Evolutionary conservation across 495 filamentous ascomycete genomes (phyloP), one percentile per base, ranked within the genome.

Genomic region (Bryoglossum gracile): DNA sequence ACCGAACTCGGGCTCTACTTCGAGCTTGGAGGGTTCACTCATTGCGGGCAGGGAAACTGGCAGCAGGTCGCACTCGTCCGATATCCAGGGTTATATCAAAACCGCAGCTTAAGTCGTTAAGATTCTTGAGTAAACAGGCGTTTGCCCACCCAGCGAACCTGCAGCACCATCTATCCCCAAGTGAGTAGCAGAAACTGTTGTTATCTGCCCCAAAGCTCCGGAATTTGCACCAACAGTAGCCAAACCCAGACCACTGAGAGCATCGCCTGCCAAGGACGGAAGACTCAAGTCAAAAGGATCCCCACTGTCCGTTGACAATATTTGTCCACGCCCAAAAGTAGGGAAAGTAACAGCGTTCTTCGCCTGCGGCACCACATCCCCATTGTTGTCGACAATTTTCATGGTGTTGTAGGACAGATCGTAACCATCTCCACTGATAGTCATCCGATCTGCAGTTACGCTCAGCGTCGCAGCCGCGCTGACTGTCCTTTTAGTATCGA

Each of bases 281-380:
- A 75, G 73, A 1, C 60, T 66, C 47, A 70, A 64, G 32, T 73
- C 70, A 0, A 66, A 60, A 0, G 70, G 66, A 37, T 75, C 62
- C 0, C 72, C 72, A 45, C 73, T 75, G 37, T 75, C 70, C 0
- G 72, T 75, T 1, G 69, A 53, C 14, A 73, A 54, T 8, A 75
- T 68, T 55, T 65, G 43, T 8, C 65, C 72, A 0, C 64, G 63
- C 0, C 67, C 70, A 0, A 46, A 56, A 25, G 72, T 43, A 2
- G 64, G 61, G 44, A 65, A 68, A 3, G 66, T 69, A 35, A 76
- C 62, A 5, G 58, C 53, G 39, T 69, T 62, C 24, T 40, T 57
- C 3, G 72, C 68, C 24, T 51, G 55, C 8, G 68, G 68, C 2
- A 69, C 65, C 1, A 53, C 48, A 19, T 60, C 58, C 4, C 68